phyloP scores from a whole-genome alignment of 2,329 filamentous ascomycete genomes.

The Claviceps quebecensis region DNA sequence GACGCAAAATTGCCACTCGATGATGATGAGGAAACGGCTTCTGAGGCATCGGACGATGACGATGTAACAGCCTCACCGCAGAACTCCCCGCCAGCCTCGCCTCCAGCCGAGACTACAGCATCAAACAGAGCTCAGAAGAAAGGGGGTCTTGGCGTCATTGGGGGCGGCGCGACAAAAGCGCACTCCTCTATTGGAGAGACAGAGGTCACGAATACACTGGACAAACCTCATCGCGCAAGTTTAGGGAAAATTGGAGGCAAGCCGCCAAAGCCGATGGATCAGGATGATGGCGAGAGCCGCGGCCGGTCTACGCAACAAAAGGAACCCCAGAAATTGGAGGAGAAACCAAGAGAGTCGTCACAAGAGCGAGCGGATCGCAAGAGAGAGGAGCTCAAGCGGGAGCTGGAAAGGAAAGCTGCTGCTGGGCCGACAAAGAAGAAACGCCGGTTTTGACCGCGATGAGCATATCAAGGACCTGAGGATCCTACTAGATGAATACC shows the following conservation, averaged over 20 bases:
- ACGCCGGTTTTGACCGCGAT: conserved; percentile 31
- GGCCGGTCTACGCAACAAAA: conserved; percentile 10
- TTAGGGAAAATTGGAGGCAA: conserved; percentile 20
- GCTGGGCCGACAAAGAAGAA: conserved; percentile 41
- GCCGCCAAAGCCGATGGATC: conserved; percentile 5
- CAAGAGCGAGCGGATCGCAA: conserved; percentile 34
- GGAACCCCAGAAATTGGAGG: conserved; percentile 13
- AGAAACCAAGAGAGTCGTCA: conserved; percentile 26
- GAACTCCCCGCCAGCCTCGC: conserved; percentile 11
- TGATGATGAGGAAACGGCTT: conserved; percentile 28
- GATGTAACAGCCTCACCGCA: conserved; percentile 13
- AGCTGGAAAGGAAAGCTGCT: conserved; percentile 34
- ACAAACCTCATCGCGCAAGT: conserved; percentile 9
- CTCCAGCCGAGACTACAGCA: conserved; percentile 10
- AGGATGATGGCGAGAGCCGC: conserved; percentile 13
- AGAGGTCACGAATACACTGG: neutral
- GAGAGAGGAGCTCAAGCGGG: conserved; percentile 35
- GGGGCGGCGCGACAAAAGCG: conserved; percentile 16
- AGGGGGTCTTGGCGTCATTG: conserved; percentile 27
- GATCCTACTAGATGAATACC: neutral
- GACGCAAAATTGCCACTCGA: conserved; percentile 5
- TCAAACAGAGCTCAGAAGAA: conserved; percentile 10
- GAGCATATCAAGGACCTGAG: neutral
- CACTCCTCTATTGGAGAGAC: conserved; percentile 4
- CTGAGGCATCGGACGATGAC: conserved; percentile 24